Evolutionary conservation across 1,284 basidiomycete genomes (phyloP).

Genomic region (Cryptococcus sp.): DNA sequence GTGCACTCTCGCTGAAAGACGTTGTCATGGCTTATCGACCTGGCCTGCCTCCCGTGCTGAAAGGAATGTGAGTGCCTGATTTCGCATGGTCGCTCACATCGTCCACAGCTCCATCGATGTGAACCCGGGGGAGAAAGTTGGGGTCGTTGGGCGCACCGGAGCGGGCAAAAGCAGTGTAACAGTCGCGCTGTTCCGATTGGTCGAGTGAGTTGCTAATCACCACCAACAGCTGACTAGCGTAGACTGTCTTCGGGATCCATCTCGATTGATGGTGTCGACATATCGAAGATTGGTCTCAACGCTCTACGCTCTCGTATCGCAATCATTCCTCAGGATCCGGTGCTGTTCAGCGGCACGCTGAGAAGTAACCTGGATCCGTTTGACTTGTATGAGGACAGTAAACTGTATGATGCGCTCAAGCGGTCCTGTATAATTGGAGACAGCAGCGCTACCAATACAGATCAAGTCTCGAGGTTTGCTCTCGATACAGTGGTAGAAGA

Average conservation of each 20-base stretch:
- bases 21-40: constrained; percentile 55
- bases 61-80: constrained; percentile 49
- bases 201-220: constrained; percentile 36
- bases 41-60: constrained; percentile 56
- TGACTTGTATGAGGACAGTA: constrained; percentile 67
- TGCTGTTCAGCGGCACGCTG: constrained; percentile 59
- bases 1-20: constrained; percentile 45
- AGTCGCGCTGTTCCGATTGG: constrained; percentile 55
- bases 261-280: constrained; percentile 57
- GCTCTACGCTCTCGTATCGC: constrained; percentile 48
- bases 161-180: constrained; percentile 54
- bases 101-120: constrained; percentile 43
- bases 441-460: neutral
- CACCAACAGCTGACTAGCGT: constrained; percentile 7
- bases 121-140: constrained; percentile 55
- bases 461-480: constrained; percentile 47
- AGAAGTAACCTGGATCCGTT: constrained; percentile 70
- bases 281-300: constrained; percentile 54
- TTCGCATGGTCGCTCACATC: neutral
- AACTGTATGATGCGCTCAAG: constrained; percentile 74
- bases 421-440: constrained; percentile 66
- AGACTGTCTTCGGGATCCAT: constrained; percentile 49
- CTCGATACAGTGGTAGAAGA: constrained; percentile 64
- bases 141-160: constrained; percentile 55
- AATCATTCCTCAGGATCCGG: constrained; percentile 64